Base-by-base conservation (phyloP, 1,139 yeast species). In the Candida pseudocylindracea region DNA sequence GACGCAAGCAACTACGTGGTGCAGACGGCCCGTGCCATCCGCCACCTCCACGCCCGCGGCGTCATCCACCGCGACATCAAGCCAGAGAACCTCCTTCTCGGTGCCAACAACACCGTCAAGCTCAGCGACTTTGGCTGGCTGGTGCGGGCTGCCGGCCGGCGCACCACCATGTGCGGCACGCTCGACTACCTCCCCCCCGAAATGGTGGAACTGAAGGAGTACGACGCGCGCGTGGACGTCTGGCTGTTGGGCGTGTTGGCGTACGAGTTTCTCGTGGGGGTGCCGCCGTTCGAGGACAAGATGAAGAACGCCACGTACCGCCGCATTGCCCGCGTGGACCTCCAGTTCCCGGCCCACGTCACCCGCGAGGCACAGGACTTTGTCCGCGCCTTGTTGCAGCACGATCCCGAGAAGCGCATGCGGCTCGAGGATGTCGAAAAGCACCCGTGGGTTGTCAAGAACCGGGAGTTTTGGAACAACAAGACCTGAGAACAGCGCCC, bases 51-150 rank as follows among this genome's bases (percentile, higher is more conserved):
- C 52, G 55, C 65, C 31, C 75, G 74, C 43, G 68, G 73, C 41
- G 72, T 85, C 31, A 78, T 88, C 27, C 98, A 88, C 46, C 62
- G 98, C 37, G 98, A 85, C 48, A 67, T 85, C 40, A 85, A 85
- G 48, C 95, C 95, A 0, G 96, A 85, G 47, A 85, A 85, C 43
- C 75, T 85, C 33, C 53, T 85, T 33, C 55, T 85, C 8, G 79
- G 81, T 7, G 63, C 71, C 35, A 68, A 79, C 45, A 78, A 81
- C 41, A 60, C 63, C 28, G 60, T 85, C 33, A 83, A 81, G 46
- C 62, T 88, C 31, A 76, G 94, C 30, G 98, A 88, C 51, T 88
- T 88, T 51, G 98, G 98, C 10, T 88, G 96, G 96, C 78, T 93
- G 36, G 92, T 85, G 1, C 37, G 7, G 15, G 30, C 28, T 60